These are phyloP conservation scores for Pholiota molesta DNA, from an alignment of 768 basidiomycete species.

Conservation along the genomic window DNA sequence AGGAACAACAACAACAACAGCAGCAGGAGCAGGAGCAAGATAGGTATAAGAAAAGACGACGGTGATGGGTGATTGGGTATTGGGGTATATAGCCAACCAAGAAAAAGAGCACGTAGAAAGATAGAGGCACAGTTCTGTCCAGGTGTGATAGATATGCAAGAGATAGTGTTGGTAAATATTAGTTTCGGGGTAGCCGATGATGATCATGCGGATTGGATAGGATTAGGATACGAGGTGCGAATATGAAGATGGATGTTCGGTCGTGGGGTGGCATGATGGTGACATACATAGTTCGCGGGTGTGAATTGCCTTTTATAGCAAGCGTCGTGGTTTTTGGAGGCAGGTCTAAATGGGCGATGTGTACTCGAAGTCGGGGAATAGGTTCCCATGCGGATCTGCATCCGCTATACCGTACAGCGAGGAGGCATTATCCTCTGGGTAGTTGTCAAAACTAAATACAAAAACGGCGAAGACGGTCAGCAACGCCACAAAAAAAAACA, in stretches of 20 bases:
- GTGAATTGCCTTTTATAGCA: not conserved
- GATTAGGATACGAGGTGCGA: not conserved
- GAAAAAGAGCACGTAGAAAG: not conserved
- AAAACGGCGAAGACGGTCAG: not conserved
- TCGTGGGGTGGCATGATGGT: not conserved
- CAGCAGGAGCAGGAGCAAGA: not conserved
- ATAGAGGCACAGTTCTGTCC: not conserved
- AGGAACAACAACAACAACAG: too few relatives aligned
- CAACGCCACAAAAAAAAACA: not conserved
- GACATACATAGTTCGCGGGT: not conserved
- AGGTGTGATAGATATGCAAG: not conserved
- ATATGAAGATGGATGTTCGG: not conserved
- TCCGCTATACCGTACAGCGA: slow-evolving; percentile 60
- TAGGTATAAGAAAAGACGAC: not conserved
- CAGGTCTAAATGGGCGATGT: slow-evolving; percentile 30
- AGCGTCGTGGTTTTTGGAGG: not conserved
- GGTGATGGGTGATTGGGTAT: not conserved
- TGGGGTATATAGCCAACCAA: not conserved
- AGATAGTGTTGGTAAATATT: not conserved
- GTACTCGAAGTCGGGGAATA: slow-evolving; percentile 84
- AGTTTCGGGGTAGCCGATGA: not conserved
- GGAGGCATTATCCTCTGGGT: slow-evolving; percentile 74
- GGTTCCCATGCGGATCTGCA: slow-evolving; percentile 62
- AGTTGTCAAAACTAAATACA: slow-evolving; percentile 66
- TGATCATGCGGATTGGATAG: not conserved